Conservation (phyloP, 1,139 yeast species). For the Geotrichum klebahnii region DNA sequence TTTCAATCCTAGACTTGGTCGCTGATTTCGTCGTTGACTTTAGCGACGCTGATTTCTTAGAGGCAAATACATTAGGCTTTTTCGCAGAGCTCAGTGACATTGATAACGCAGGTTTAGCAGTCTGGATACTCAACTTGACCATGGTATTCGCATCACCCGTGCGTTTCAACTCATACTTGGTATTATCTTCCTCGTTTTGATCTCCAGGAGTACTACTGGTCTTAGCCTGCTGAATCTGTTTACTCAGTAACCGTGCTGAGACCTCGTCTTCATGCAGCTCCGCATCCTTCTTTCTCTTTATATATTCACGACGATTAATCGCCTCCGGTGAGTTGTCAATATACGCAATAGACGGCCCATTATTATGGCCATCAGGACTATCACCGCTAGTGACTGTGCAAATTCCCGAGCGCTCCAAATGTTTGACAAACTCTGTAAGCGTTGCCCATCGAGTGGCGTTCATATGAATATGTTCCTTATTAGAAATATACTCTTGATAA, state of each 20-base stretch:
- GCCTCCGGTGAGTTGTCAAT: conserved; percentile 52
- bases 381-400: conserved; percentile 53
- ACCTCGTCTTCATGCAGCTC: conserved; percentile 47
- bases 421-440: conserved; percentile 64
- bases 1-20: conserved; percentile 4
- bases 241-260: conserved; percentile 44
- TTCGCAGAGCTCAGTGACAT: too few species aligned
- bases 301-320: conserved; percentile 39
- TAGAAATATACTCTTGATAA: conserved; percentile 77
- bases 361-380: too few species aligned
- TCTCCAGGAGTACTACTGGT: too few species aligned
- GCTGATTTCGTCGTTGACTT: conserved; percentile 26
- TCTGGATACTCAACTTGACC: conserved; percentile 18
- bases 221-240: conserved; percentile 52
- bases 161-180: conserved; percentile 24
- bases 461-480: conserved; percentile 82
- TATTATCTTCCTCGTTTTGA: conserved; percentile 26
- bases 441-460: conserved; percentile 81
- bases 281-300: conserved; percentile 39
- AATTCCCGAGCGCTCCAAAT: conserved; percentile 57
- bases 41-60: conserved; percentile 11
- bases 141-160: conserved; percentile 20
- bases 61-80: background rate
- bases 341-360: conserved; percentile 49
- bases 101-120: conserved; percentile 20